These are phyloP conservation scores for Casaregolazyma suthepensis DNA, from an alignment of 1,139 yeast genomes.

Conservation along the genomic window DNA sequence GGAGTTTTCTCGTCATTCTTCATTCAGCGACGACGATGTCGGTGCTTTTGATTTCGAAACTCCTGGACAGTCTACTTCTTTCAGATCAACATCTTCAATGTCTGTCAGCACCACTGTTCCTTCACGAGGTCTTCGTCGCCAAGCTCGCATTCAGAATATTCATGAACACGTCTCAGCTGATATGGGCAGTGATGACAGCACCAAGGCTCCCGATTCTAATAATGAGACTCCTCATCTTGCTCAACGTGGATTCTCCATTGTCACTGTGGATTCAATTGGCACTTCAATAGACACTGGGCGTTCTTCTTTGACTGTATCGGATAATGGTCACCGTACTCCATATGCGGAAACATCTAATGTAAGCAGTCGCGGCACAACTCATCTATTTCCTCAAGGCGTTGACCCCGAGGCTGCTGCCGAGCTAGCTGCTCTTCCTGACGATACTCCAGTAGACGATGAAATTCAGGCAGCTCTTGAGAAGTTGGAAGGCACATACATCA, in stretches of 20 bases:
- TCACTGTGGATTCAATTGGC: conserved; percentile 10
- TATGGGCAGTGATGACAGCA: conserved; percentile 1
- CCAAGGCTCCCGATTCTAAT: not conserved
- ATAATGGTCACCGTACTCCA: not conserved
- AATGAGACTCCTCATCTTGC: conserved; percentile 2
- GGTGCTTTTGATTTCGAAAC: conserved; percentile 2
- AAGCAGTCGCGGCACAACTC: conserved; percentile 20
- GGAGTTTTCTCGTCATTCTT: not conserved
- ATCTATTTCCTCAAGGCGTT: conserved; percentile 43
- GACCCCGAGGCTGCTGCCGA: conserved; percentile 24
- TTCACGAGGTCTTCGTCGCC: conserved; percentile 8
- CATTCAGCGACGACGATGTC: not conserved
- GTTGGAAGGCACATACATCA: conserved; percentile 57
- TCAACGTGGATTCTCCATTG: conserved; percentile 6
- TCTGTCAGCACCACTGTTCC: conserved; percentile 2
- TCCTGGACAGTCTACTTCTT: not conserved
- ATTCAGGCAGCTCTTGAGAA: conserved; percentile 68
- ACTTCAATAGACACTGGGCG: conserved; percentile 7
- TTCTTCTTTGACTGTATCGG: not conserved
- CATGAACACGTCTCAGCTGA: conserved; percentile 6
- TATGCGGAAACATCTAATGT: conserved; percentile 10
- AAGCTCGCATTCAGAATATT: conserved; percentile 4
- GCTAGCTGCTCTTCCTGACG: conserved; percentile 57
- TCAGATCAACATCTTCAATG: not conserved
- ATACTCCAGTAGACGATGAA: conserved; percentile 60